Conservation (phyloP, 2,329 filamentous ascomycete species). For the Venturia effusa region DNA sequence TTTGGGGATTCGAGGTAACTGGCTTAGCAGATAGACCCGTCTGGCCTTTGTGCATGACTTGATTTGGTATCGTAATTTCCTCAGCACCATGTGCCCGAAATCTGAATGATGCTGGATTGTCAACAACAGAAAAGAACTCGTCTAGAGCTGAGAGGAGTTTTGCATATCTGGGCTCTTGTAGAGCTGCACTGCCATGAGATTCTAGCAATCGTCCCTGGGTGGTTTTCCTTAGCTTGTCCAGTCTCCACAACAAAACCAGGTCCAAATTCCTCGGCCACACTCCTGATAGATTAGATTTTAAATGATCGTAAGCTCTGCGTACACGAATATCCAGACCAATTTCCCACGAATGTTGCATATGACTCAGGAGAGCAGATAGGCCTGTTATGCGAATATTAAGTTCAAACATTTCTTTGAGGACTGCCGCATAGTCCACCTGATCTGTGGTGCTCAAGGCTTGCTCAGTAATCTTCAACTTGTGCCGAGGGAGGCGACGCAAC, state of each 20-base stretch:
- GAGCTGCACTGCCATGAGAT: background rate
- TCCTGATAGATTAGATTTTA: background rate
- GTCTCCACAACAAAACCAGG: background rate
- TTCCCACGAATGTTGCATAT: background rate
- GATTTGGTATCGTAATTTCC: background rate
- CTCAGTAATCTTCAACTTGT: background rate
- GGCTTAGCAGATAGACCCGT: background rate
- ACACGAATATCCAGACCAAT: background rate
- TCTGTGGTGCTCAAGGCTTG: background rate
- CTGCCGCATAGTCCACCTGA: background rate
- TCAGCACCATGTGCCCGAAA: background rate
- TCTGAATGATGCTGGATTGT: background rate
- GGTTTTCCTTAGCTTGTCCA: background rate
- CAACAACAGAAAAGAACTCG: background rate
- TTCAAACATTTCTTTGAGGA: background rate
- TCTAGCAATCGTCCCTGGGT: background rate
- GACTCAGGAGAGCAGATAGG: background rate
- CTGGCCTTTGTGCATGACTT: background rate
- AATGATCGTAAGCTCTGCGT: background rate
- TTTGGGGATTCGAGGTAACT: background rate
- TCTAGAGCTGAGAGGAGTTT: background rate
- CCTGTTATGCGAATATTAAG: background rate
- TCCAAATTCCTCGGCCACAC: background rate
- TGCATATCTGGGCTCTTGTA: background rate
- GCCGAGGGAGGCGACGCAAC: background rate